Conservation (phyloP, 2,329 filamentous ascomycete species). For the Sporothrix globosa region DNA sequence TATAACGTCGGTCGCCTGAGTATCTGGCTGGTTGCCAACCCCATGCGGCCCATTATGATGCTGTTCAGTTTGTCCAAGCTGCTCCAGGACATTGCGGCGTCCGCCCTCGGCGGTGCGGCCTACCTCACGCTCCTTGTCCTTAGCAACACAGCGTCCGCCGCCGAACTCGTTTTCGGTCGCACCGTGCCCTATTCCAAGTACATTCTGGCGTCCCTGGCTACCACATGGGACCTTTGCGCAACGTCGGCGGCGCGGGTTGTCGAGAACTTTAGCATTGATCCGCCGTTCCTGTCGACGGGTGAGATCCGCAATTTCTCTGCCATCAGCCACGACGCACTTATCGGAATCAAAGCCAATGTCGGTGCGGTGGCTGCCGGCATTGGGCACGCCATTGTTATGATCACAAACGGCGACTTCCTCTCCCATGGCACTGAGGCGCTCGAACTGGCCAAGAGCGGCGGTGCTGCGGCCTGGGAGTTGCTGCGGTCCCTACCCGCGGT, state of each 20-base stretch:
- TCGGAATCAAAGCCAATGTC: conserved; percentile 61
- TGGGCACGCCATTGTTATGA: conserved; percentile 48
- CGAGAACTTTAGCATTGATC: conserved; percentile 55
- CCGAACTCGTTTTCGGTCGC: conserved; percentile 44
- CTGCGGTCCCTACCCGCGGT: conserved; percentile 43
- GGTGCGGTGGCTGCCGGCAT: conserved; percentile 47
- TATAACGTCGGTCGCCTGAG: conserved; percentile 89
- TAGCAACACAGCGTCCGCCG: conserved; percentile 47
- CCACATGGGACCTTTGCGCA: conserved; percentile 49
- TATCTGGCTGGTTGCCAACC: conserved; percentile 77
- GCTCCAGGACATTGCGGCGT: conserved; percentile 73
- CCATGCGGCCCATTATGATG: conserved; percentile 72
- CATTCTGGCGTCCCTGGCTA: conserved; percentile 35
- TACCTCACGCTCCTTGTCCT: conserved; percentile 45
- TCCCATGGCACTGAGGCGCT: conserved; percentile 37
- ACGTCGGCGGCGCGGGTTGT: conserved; percentile 54
- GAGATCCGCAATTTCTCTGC: conserved; percentile 79
- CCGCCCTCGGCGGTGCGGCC: conserved; percentile 61
- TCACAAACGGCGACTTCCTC: conserved; percentile 51
- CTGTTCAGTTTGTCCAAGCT: conserved; percentile 76
- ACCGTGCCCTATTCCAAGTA: conserved; percentile 33
- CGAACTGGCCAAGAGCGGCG: conserved; percentile 36
- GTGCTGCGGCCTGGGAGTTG: conserved; percentile 37
- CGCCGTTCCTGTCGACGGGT: conserved; percentile 55
- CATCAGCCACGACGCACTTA: conserved; percentile 71